Evolutionary conservation across 1,139 yeast genomes (phyloP).

Genomic region (Casaregolazyma lundiana): DNA sequence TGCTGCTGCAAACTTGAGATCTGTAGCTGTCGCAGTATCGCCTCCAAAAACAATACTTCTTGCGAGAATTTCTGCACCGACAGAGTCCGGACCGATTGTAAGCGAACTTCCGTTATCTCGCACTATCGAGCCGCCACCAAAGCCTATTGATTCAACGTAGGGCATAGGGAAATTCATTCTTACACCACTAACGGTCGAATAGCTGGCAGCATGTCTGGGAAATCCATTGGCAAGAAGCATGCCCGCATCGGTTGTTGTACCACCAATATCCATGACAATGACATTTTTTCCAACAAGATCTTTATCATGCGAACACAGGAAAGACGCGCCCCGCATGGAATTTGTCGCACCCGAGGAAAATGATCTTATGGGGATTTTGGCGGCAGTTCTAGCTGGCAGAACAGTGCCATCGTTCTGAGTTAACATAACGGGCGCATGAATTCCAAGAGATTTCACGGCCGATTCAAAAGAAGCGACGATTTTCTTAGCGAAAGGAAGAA

Average conservation of each 20-base stretch:
- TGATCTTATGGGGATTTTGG: constrained; percentile 38
- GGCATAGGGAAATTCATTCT: constrained; percentile 44
- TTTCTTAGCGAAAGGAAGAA: constrained; percentile 38
- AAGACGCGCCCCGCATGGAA: constrained; percentile 46
- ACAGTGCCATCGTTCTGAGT: constrained; percentile 46
- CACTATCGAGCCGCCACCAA: constrained; percentile 45
- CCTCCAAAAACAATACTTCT: constrained; percentile 40
- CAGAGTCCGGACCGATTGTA: constrained; percentile 42
- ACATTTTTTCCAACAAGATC: constrained; percentile 29
- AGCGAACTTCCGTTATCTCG: constrained; percentile 21
- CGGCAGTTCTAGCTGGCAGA: constrained; percentile 35
- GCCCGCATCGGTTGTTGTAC: constrained; percentile 45
- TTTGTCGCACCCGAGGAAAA: constrained; percentile 45
- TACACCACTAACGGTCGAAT: constrained; percentile 41
- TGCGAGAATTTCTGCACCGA: constrained; percentile 35
- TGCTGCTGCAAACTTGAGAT: constrained; percentile 32
- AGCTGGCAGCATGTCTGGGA: constrained; percentile 40
- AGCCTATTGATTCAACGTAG: constrained; percentile 40
- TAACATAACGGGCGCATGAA: constrained; percentile 36
- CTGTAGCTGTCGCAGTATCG: constrained; percentile 35
- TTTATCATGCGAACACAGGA: constrained; percentile 32
- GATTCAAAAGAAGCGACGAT: constrained; percentile 36
- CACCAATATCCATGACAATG: constrained; percentile 43
- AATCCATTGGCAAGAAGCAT: constrained; percentile 38
- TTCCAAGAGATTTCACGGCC: constrained; percentile 34